Evolutionary conservation across 2,329 filamentous ascomycete genomes (phyloP).

Genomic region (Colletotrichum melonis): DNA sequence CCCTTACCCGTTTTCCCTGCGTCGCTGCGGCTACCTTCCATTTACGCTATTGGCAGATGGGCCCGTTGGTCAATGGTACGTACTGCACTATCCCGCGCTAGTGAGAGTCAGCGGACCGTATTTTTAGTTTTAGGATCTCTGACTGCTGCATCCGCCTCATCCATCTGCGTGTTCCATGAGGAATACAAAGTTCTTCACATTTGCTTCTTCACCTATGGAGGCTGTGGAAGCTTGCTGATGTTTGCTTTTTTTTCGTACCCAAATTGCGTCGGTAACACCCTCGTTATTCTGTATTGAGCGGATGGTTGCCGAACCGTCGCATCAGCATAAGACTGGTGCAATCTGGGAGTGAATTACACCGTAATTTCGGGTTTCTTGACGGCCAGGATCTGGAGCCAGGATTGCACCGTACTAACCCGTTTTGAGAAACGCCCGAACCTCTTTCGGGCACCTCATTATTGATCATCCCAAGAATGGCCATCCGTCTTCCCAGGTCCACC

Average conservation of each 20-base stretch:
- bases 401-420: conserved; percentile 2
- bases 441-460: conserved; percentile 2
- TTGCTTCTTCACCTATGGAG: not conserved
- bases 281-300: not conserved
- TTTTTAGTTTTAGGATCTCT: not conserved
- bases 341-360: conserved; percentile 21
- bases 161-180: not conserved
- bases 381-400: conserved; percentile 17
- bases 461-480: conserved; percentile 17
- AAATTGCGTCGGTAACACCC: not conserved
- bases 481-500: conserved; percentile 4
- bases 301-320: not conserved
- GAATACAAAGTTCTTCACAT: not conserved
- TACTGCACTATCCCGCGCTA: not conserved
- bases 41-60: conserved; percentile 12
- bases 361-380: conserved; percentile 26
- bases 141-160: not conserved
- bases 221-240: not conserved
- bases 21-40: conserved; percentile 1
- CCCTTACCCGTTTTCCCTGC: conserved; percentile 19
- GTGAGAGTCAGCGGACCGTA: conserved; percentile 1
- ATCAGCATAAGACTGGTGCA: conserved; percentile 18
- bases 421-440: conserved; percentile 21
- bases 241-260: not conserved
- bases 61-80: not conserved